These are phyloP conservation scores for Claviceps maximensis DNA, from an alignment of 2,329 filamentous ascomycete species.

Conservation along the genomic window DNA sequence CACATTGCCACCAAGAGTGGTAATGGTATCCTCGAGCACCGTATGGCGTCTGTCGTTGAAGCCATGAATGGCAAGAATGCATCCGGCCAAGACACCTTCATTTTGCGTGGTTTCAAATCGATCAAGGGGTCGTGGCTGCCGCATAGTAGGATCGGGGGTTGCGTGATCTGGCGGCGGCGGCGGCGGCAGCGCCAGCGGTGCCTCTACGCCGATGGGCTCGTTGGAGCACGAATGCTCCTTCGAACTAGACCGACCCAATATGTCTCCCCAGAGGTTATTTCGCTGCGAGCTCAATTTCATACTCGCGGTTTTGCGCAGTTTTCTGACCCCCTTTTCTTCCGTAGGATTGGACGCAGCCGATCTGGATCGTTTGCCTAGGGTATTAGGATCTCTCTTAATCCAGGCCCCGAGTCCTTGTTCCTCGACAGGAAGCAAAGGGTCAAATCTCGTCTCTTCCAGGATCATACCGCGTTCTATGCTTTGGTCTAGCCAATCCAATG, in stretches of 20 bases:
- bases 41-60: slow-evolving; percentile 40
- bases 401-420: slow-evolving; percentile 70
- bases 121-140: slow-evolving; percentile 2
- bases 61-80: slow-evolving; percentile 46
- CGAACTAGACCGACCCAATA: slow-evolving; percentile 42
- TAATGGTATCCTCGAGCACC: slow-evolving; percentile 33
- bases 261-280: slow-evolving; percentile 81
- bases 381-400: slow-evolving; percentile 35
- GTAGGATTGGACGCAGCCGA: slow-evolving; percentile 29
- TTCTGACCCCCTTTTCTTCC: slow-evolving; percentile 51
- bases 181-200: not conserved
- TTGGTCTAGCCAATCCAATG: slow-evolving; percentile 73
- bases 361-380: slow-evolving; percentile 46
- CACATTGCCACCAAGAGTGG: slow-evolving; percentile 33
- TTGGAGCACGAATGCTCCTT: slow-evolving; percentile 21
- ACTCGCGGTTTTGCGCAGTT: slow-evolving; percentile 78
- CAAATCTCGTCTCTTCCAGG: slow-evolving; percentile 73
- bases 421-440: slow-evolving; percentile 55
- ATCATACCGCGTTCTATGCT: slow-evolving; percentile 80
- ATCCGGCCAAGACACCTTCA: slow-evolving; percentile 38
- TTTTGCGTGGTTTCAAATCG: slow-evolving; percentile 1
- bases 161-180: not conserved
- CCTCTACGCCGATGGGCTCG: slow-evolving; percentile 8
- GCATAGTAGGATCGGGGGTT: slow-evolving; percentile 5
- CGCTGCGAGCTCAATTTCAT: slow-evolving; percentile 69